Evolutionary conservation across 2,329 filamentous ascomycete species (phyloP), one percentile per base, ranked within the genome.

Genomic region (Aspergillus phoenicis): DNA sequence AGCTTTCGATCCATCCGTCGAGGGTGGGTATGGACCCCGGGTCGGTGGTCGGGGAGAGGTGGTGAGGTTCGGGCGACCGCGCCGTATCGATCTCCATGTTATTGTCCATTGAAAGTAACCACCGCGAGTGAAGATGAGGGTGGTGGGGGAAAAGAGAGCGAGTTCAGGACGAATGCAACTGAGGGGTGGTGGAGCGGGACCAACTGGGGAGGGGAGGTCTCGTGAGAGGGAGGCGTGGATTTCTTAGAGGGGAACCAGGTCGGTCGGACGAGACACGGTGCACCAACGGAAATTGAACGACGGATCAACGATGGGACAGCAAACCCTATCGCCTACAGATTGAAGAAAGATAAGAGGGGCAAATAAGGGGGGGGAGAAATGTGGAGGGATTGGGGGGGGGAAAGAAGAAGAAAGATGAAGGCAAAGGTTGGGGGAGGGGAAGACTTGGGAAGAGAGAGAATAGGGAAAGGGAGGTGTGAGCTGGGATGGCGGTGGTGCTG

Each of bases 61-160:
- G 90, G 76, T 91, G 86, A 67, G 87, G 85, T 76, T 90, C 88
- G 67, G 93, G 91, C 73, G 90, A 88, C 81, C 93, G 91, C 74
- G 90, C 91, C 71, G 96, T 93, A 78, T 99, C 95, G 83, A 83
- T 81, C 72, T 97, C 94, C 95, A 99, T 99, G 81, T 96, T 97
- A 75, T 93, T 96, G 80, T 99, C 94, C 93, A 97, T 97, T 66
- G 62, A 36, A 41, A 58, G 65, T 60, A 64, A 58, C 36, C 51
- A 61, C 57, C 43, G 51, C 56, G 20, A 55, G 66, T 45, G 56
- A 30, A n/a, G 10, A 45, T 8, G 7, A 22, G 20, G 39, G 53
- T 45, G 26, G 24, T 56, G 20, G 41, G 15, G 47, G 43, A 48
- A 33, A 39, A 45, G 17, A 36, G 61, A 54, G 36, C 43, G 33